Base-by-base conservation (phyloP, 257 asterid genomes). In the Ophiorrhiza pumila region DNA sequence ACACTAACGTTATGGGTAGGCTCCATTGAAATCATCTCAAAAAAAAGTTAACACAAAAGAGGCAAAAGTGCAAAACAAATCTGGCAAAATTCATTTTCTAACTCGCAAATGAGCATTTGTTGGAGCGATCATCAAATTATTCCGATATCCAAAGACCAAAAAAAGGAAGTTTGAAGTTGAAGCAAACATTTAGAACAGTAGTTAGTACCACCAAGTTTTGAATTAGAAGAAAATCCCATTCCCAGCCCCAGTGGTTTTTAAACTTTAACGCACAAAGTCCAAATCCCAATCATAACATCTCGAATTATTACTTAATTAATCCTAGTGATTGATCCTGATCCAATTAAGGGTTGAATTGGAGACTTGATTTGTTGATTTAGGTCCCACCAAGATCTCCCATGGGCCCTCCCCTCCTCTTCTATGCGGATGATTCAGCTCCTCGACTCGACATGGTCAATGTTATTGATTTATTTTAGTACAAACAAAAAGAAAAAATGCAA, bases 281-380 rank as follows among this genome's bases (percentile, higher is more conserved):
- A 7, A 68, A 53, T 63, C 31, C 43, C 66, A 65, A 68, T 76
- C 70, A 49, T 32, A 43, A 68, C n/a, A n/a, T n/a, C n/a, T n/a
- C n/a, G n/a, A n/a, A n/a, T n/a, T n/a, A n/a, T 14, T 50, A 25
- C n/a, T 50, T 52, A 2, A 39, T 64, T 64, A 39, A 56, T 29
- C 63, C 42, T 29, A 46, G 6, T 41, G 46, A 39, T 53, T 3
- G 69, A 71, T 65, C 62, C 69, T n/a, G n/a, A n/a, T n/a, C n/a
- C 63, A 56, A 55, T 71, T 71, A 76, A 34, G 65, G 61, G 47
- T 63, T 68, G 71, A 73, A 68, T 17, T 14, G 15, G n/a, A 20
- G n/a, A 46, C 55, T 49, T 43, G 20, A 70, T 35, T 56, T 71
- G 71, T 15, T 37, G 22, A 50, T 25, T 62, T 5, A 61, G 63